phyloP scores from a whole-genome alignment of 2,329 filamentous ascomycete species.

The Penicillium sp. region DNA sequence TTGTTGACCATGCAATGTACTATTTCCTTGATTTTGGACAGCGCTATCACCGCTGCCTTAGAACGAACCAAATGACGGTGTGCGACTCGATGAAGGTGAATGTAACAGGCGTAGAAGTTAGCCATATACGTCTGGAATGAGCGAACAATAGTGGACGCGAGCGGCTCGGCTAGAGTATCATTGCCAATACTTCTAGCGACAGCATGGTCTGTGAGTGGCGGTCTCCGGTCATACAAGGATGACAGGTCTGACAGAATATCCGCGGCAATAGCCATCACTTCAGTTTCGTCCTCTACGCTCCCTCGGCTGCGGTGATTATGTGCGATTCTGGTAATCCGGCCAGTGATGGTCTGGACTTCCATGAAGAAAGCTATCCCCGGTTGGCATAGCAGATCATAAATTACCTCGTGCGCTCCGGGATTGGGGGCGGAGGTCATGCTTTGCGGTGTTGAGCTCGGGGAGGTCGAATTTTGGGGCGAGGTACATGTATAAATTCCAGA shows the following conservation, averaged over 20 bases:
- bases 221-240: conserved; percentile 52
- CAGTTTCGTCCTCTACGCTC: conserved; percentile 58
- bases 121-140: conserved; percentile 57
- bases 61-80: conserved; percentile 48
- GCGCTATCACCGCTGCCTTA: not conserved
- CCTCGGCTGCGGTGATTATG: conserved; percentile 56
- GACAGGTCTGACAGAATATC: conserved; percentile 52
- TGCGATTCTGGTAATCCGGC: conserved; percentile 56
- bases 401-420: not conserved
- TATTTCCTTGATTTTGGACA: not conserved
- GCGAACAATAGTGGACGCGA: conserved; percentile 52
- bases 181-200: conserved; percentile 51
- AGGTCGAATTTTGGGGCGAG: conserved; percentile 21
- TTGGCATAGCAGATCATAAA: not conserved
- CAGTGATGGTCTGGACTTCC: conserved; percentile 58
- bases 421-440: not conserved
- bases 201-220: conserved; percentile 57
- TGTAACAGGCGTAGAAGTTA: conserved; percentile 56
- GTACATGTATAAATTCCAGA: not conserved
- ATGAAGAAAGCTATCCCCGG: conserved; percentile 48
- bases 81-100: conserved; percentile 58
- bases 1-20: not conserved
- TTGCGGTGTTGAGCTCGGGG: conserved; percentile 43
- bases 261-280: conserved; percentile 56
- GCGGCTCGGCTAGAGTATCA: conserved; percentile 47